Percentiles rank a stretch among this genome's conserved stretches.
Conservation (phyloP, 805 yeast species). For the Saccharomycopsis amapae region DNA sequence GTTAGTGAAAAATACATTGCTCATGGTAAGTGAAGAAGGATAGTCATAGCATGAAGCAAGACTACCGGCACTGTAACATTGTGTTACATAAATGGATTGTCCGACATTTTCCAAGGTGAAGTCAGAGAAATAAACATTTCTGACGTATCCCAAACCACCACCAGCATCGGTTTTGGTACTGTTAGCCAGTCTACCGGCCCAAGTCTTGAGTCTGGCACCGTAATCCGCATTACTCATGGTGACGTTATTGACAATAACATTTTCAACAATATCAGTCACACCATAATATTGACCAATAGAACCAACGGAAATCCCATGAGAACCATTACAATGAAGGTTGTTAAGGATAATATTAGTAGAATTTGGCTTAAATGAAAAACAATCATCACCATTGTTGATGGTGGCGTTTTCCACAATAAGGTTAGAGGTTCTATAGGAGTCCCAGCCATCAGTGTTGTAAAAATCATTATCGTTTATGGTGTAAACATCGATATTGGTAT, state of each 20-base stretch:
- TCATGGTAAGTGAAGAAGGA: conserved; percentile 8
- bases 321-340: conserved; percentile 15
- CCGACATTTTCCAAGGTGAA: conserved; percentile 4
- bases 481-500: conserved; percentile 9
- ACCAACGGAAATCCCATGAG: conserved; percentile 18
- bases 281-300: conserved; percentile 16
- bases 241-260: conserved; percentile 12
- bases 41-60: conserved; percentile 2
- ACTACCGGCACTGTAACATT: conserved; percentile 9
- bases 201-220: conserved; percentile 18
- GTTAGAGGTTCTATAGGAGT: conserved; percentile 11
- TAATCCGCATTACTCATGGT: conserved; percentile 15
- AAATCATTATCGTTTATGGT: conserved; percentile 6
- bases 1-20: not conserved
- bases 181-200: conserved; percentile 12
- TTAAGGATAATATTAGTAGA: conserved; percentile 11
- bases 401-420: conserved; percentile 15
- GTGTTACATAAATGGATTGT: conserved; percentile 11
- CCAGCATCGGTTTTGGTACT: conserved; percentile 2
- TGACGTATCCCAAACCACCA: conserved; percentile 14
- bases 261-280: conserved; percentile 16
- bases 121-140: conserved; percentile 8
- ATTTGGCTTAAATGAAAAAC: conserved; percentile 15
- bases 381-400: conserved; percentile 16
- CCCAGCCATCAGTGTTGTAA: conserved; percentile 19